A percentile compares a stretch with the other conserved stretches of the same genome.
Conservation (phyloP, 2,329 filamentous ascomycete genomes). For the Cordyceps fumosorosea region DNA sequence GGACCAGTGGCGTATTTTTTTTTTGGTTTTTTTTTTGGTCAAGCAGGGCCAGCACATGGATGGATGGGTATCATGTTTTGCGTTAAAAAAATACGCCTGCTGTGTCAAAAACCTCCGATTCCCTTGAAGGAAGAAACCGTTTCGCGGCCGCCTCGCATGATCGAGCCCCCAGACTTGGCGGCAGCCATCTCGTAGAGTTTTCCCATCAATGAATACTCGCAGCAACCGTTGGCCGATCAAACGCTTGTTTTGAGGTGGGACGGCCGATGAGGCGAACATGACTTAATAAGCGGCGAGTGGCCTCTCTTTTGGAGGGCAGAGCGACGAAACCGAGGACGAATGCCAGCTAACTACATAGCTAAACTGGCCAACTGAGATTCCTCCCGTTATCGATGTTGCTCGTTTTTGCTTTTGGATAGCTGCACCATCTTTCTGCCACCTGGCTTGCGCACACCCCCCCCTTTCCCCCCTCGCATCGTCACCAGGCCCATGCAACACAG, state of each 20-base stretch:
- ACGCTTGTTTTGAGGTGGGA: not conserved
- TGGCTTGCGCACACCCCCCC: not conserved
- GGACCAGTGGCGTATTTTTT: not conserved
- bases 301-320: not conserved
- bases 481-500: not conserved
- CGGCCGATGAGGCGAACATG: too few relatives aligned
- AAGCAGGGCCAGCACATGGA: not conserved
- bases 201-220: not conserved
- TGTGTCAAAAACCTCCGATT: not conserved
- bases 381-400: not conserved
- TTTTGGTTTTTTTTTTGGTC: too few relatives aligned
- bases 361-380: not conserved
- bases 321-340: not conserved
- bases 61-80: not conserved
- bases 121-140: not conserved
- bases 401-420: not conserved
- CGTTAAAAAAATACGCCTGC: not conserved
- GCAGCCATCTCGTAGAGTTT: not conserved
- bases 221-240: not conserved
- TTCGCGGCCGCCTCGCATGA: too few relatives aligned
- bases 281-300: not conserved
- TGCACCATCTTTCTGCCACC: not conserved
- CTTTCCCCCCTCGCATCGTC: not conserved
- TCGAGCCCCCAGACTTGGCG: not conserved
- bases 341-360: not conserved